Base-by-base conservation (phyloP, 495 filamentous ascomycete species). In the Daldinia caldariorum region DNA sequence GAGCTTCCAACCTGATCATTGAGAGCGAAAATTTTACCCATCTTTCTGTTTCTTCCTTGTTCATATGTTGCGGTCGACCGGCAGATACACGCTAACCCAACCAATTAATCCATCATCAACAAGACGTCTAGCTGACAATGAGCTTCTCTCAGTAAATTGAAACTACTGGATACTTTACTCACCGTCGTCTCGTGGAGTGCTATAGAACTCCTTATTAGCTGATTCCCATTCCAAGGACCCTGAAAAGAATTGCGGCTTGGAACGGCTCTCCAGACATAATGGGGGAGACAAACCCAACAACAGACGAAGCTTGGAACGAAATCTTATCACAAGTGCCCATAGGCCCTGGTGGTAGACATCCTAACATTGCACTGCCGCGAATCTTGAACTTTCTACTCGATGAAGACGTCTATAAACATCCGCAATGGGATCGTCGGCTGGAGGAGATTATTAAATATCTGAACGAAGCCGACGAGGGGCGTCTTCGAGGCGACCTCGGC, bases 311-410 rank as follows among this genome's bases (percentile, higher is more conserved):
- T 20, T 26, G 18, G 20, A 26, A 56, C 6, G 10, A 20, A 8
- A 0, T 5, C 9, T 2, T 45, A 3, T 32, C 10, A 29, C 20
- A 54, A n/a, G 43, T 65, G 7, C 9, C 65, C 12, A 31, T 58
- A 32, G 70, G 70, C 8, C 70, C 70, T 16, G 45, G n/a, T 7
- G 70, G 70, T 12, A 60, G 18, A 37, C 57, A 72, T 9, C 70
- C 70, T 13, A 41, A n/a, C 10, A 4, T 53, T 38, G 55, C 37
- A 13, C 55, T 77, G 4, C 69, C 67, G 14, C 50, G 34, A 0
- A 73, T 77, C 16, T 5, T 71, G 6, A 49, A 65, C 38, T 77
- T 66, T 45, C 58, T 77, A 12, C 37, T 43, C 39, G 70, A 77
- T n/a, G 71, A 77, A 34, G 70, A 77, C 31, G 47, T n/a, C 20